Conservation (phyloP, 1,284 basidiomycete genomes). For the Tilletia horrida region DNA sequence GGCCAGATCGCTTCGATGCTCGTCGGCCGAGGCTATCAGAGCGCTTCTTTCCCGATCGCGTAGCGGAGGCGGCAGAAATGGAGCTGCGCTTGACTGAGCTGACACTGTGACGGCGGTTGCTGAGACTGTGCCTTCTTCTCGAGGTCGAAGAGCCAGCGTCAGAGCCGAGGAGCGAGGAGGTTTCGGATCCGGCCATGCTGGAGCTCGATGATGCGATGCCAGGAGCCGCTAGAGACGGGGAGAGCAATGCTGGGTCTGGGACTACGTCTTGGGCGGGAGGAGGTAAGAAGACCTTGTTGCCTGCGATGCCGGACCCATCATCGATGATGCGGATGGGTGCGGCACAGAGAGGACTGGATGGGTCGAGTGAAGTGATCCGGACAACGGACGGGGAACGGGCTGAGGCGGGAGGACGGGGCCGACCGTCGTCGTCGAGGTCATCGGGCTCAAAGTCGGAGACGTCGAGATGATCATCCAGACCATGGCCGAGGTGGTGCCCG, state of each 20-base stretch:
- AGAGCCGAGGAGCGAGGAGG: conserved; percentile 1
- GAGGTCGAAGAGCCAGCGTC: background rate
- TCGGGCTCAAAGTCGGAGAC: conserved; percentile 15
- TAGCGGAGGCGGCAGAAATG: background rate
- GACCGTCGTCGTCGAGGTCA: conserved; percentile 8
- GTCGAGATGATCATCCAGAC: background rate
- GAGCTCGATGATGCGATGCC: background rate
- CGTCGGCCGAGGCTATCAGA: background rate
- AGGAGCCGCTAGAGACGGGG: conserved; percentile 13
- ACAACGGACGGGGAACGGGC: conserved; percentile 23
- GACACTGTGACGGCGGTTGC: background rate
- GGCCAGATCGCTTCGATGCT: background rate
- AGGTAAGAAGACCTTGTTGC: conserved; percentile 27
- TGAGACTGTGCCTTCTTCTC: background rate
- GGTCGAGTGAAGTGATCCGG: conserved; percentile 43
- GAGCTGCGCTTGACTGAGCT: conserved; percentile 5
- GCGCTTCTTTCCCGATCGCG: background rate
- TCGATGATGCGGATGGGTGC: conserved; percentile 43
- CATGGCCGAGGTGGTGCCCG: conserved; percentile 12
- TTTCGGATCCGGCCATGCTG: conserved; percentile 8
- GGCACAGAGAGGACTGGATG: conserved; percentile 37
- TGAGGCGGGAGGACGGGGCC: conserved; percentile 6
- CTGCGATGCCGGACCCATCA: conserved; percentile 22
- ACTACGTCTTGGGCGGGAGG: conserved; percentile 19
- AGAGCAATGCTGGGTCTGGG: conserved; percentile 5